Conservation (phyloP, 2,329 filamentous ascomycete genomes). For the Pyricularia sp. region DNA sequence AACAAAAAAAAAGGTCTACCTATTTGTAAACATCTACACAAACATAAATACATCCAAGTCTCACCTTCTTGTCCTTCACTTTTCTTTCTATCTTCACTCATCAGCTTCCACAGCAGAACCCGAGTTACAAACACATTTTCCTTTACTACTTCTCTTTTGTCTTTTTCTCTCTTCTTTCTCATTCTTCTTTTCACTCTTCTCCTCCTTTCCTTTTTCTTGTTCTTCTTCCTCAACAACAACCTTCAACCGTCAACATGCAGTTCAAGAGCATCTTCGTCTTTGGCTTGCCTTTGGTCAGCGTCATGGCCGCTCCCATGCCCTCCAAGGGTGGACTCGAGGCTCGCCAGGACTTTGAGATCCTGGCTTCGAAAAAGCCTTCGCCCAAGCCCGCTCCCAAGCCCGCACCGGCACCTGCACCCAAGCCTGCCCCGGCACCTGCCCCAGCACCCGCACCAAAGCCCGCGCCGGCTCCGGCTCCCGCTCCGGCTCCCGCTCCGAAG, state of each 20-base stretch:
- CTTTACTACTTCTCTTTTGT: background rate
- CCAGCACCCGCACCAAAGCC: too few species aligned
- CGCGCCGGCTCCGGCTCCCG: background rate
- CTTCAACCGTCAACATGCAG: conserved; percentile 1
- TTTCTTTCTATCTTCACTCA: too few species aligned
- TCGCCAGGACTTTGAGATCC: too few species aligned
- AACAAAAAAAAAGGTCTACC: too few species aligned
- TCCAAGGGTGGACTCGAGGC: background rate
- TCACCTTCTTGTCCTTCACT: too few species aligned
- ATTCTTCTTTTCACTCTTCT: background rate
- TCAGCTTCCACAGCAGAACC: too few species aligned
- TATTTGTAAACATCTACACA: too few species aligned
- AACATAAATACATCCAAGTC: too few species aligned
- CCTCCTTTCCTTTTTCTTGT: too few species aligned
- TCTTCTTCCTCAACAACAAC: background rate
- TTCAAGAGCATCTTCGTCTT: background rate
- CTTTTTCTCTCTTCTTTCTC: background rate
- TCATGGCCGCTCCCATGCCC: background rate
- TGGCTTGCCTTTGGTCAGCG: background rate
- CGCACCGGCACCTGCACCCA: background rate
- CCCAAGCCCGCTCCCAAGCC: background rate
- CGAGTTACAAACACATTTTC: too few species aligned
- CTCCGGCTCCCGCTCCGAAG: background rate
- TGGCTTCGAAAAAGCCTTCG: background rate
- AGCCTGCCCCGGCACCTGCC: too few species aligned